phyloP scores from a whole-genome alignment of 2,329 filamentous ascomycete genomes.

The Penicillium sp. region DNA sequence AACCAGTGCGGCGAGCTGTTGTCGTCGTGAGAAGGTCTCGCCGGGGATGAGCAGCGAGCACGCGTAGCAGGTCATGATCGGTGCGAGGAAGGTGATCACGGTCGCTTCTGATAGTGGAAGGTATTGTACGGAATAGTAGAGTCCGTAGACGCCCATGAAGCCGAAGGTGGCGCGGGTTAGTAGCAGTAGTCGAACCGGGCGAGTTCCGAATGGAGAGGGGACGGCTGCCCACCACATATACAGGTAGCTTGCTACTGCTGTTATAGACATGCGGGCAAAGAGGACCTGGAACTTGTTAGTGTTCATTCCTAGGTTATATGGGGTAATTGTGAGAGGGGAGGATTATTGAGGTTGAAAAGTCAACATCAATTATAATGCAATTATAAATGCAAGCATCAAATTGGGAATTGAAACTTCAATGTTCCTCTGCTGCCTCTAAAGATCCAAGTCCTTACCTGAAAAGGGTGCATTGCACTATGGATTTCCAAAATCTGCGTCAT shows the following conservation, averaged over 20 bases:
- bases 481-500: conserved; percentile 74
- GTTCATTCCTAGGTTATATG: not conserved
- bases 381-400: not conserved
- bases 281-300: conserved; percentile 57
- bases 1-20: conserved; percentile 74
- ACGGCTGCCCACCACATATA: conserved; percentile 75
- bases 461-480: conserved; percentile 72
- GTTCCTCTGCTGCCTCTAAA: not conserved
- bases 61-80: conserved; percentile 75
- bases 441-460: conserved; percentile 56
- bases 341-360: not conserved
- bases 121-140: conserved; percentile 75
- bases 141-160: conserved; percentile 76
- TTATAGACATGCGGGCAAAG: conserved; percentile 77
- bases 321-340: not conserved
- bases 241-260: conserved; percentile 62
- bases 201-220: conserved; percentile 69
- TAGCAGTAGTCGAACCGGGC: conserved; percentile 67
- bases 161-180: conserved; percentile 69
- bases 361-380: not conserved
- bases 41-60: conserved; percentile 71
- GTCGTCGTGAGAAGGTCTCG: conserved; percentile 76
- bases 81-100: conserved; percentile 84
- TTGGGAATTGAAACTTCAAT: not conserved
- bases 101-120: conserved; percentile 84